Evolutionary conservation across 306 rosid genomes (phyloP), one percentile per base, ranked within the genome.

Genomic region (Prunus fruticosa): DNA sequence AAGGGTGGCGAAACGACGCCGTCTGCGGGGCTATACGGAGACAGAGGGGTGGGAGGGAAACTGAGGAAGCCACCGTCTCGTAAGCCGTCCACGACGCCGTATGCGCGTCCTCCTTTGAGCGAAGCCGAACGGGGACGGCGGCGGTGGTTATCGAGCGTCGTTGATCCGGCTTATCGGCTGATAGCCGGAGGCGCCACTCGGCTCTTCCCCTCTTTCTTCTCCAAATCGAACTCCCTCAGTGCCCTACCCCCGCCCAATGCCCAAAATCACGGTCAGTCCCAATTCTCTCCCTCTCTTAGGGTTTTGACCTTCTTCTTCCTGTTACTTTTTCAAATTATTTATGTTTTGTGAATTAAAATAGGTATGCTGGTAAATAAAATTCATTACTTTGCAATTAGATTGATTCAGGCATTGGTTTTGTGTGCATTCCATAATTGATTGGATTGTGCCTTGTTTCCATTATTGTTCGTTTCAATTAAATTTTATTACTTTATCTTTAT

Each of bases 101-200:
- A 88, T 41, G 27, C 81, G 12, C 92, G 88, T 14, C 91, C 88
- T 34, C 80, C 79, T 41, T 75, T 41, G 57, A 80, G 75, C 79
- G 47, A 50, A 83, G 76, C 82, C 68, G 53, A 65, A 51, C 56
- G 41, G 54, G 82, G 75, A 60, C 27, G 67, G 49, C 20, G 80
- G 65, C 86, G 90, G 15, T 90, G 96, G 96, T 67, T 93, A 12
- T 89, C 93, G 7, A 89, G 81, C 64, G 76, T 93, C n/a, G 96
- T 90, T 10, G 94, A 89, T 85, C 97, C 97, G 22, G 96, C 97
- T 8, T 86, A 76, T 69, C 96, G 86, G 43, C 81, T 93, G 77
- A 85, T 93, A 57, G 66, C 90, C 30, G 88, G 85, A 5, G 88
- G 96, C 34, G 93, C 96, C 73, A 83, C 88, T 2, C 85, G 80